These are phyloP conservation scores for Kregervanrija fluxuum DNA, from an alignment of 805 yeast species.

Conservation along the genomic window DNA sequence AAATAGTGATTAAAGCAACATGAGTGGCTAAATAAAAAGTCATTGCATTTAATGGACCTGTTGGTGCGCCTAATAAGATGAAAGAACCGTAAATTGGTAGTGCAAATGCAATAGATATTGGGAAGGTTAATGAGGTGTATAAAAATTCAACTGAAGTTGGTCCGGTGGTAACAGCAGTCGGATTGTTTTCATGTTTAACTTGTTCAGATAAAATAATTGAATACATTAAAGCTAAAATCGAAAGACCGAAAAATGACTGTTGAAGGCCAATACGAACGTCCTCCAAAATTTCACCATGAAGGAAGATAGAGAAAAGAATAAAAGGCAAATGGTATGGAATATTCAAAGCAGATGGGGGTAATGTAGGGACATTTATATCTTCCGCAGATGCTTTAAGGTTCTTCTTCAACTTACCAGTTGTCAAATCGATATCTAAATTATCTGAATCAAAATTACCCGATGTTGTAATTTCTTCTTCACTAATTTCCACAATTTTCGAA, in stretches of 20 bases:
- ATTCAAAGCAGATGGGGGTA: conserved; percentile 10
- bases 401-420: conserved; percentile 9
- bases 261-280: conserved; percentile 17
- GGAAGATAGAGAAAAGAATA: conserved; percentile 21
- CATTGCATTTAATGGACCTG: conserved; percentile 9
- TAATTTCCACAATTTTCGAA: conserved; percentile 8
- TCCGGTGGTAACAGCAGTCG: conserved; percentile 7
- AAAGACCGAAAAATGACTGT: conserved; percentile 8
- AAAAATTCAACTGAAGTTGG: conserved; percentile 12
- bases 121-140: conserved; percentile 8
- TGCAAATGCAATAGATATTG: conserved; percentile 12
- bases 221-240: conserved; percentile 7
- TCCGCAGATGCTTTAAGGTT: not conserved
- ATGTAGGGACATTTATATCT: not conserved
- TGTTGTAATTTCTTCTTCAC: conserved; percentile 3
- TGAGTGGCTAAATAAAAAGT: conserved; percentile 15
- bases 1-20: conserved; percentile 11
- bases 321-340: conserved; percentile 28
- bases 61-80: conserved; percentile 19
- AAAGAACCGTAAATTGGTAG: conserved; percentile 25
- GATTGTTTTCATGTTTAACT: conserved; percentile 19
- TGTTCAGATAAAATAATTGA: conserved; percentile 16
- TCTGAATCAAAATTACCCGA: conserved; percentile 10
- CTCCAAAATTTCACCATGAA: conserved; percentile 26
- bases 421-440: conserved; percentile 9